phyloP scores from a whole-genome alignment of 805 yeast genomes.

The Schizosaccharomyces cryophilus region DNA sequence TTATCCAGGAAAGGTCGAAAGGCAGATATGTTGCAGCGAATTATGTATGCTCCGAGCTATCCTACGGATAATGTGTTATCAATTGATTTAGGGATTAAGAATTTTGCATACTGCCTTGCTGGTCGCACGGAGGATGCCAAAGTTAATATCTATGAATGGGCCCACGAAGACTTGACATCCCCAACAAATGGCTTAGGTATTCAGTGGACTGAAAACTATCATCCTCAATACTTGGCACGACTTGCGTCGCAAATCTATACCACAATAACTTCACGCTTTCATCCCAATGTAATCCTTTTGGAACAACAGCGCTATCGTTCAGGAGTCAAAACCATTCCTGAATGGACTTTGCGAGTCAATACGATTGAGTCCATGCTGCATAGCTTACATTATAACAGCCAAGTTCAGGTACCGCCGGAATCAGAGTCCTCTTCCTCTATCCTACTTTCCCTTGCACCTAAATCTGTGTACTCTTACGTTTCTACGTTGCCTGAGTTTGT shows the following conservation, averaged over 20 bases:
- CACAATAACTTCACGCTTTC: neutral
- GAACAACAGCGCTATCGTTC: neutral
- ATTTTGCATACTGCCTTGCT: neutral
- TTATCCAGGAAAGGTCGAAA: neutral
- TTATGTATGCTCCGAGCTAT: neutral
- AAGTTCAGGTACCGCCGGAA: neutral
- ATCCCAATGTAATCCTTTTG: neutral
- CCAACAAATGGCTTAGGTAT: neutral
- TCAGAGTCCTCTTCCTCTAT: neutral
- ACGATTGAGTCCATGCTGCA: neutral
- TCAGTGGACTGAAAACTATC: neutral
- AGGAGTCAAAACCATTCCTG: neutral
- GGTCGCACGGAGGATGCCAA: neutral
- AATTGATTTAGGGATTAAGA: neutral
- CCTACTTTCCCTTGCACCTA: neutral
- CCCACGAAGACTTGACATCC: neutral
- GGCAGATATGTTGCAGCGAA: neutral
- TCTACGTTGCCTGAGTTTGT: too few species aligned
- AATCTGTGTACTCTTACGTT: neutral
- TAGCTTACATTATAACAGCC: neutral
- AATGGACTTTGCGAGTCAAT: neutral
- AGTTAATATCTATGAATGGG: neutral
- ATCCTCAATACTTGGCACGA: neutral
- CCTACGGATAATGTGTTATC: neutral
- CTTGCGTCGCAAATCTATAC: neutral